Conservation (phyloP, 1,139 yeast genomes). For the Geotrichum histeridarum region DNA sequence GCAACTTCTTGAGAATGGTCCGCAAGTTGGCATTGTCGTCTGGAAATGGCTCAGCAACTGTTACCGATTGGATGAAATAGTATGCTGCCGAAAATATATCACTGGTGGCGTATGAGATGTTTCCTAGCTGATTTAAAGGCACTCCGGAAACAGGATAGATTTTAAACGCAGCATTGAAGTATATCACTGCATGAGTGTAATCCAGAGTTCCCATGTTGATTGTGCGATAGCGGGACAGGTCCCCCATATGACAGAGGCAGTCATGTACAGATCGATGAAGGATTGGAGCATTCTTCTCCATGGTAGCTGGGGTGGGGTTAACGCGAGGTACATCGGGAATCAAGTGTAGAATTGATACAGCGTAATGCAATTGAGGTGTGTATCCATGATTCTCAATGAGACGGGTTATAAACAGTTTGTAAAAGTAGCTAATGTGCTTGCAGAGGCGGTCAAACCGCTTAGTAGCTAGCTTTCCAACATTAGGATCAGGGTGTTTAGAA, state of each 20-base stretch:
- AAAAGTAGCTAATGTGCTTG: constrained; percentile 21
- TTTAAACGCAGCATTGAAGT: constrained; percentile 22
- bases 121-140: constrained; percentile 18
- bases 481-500: constrained; percentile 1
- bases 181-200: constrained; percentile 22
- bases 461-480: constrained; percentile 7
- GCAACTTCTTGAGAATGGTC: constrained; percentile 13
- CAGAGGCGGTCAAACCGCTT: constrained; percentile 20
- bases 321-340: not conserved
- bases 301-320: not conserved
- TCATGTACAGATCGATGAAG: constrained; percentile 7
- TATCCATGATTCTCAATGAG: constrained; percentile 21
- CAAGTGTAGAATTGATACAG: constrained; percentile 8
- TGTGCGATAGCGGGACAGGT: constrained; percentile 24
- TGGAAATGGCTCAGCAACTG: constrained; percentile 16
- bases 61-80: constrained; percentile 16
- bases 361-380: constrained; percentile 13
- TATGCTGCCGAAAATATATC: constrained; percentile 20
- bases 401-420: constrained; percentile 21
- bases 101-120: constrained; percentile 5
- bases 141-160: constrained; percentile 18
- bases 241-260: constrained; percentile 24
- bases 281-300: not conserved
- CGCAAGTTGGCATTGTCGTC: constrained; percentile 14
- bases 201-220: not conserved